A percentile compares a stretch with the other conserved stretches of the same genome.
phyloP scores from a whole-genome alignment of 768 basidiomycete genomes.

The Pleurotus tuoliensis region DNA sequence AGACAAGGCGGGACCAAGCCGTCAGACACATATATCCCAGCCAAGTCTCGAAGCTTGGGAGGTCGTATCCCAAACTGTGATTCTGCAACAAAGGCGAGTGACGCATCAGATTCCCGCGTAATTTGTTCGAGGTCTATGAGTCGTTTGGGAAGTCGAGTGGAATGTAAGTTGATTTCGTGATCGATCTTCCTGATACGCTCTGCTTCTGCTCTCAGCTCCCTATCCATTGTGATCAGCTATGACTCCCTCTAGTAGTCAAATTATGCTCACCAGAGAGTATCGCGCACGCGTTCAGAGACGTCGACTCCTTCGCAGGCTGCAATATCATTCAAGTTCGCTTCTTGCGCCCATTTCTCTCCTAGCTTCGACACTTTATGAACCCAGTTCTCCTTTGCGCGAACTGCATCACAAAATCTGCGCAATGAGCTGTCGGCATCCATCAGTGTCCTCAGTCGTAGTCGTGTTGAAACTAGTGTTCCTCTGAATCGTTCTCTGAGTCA shows the following conservation, averaged over 20 bases:
- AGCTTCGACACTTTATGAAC: slow-evolving; percentile 1
- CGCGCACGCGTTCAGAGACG: not conserved
- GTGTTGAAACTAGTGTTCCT: no score
- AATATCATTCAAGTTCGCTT: not conserved
- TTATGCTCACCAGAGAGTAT: not conserved
- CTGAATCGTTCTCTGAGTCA: no score
- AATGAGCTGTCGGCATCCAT: not conserved
- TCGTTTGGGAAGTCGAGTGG: not conserved
- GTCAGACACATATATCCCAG: slow-evolving; percentile 9
- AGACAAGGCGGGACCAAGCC: slow-evolving; percentile 10
- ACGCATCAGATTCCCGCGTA: not conserved
- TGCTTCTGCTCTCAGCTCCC: slow-evolving; percentile 7
- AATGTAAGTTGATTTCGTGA: not conserved
- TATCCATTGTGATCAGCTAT: not conserved
- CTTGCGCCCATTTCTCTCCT: slow-evolving; percentile 7
- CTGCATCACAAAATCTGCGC: slow-evolving; percentile 5
- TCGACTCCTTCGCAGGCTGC: not conserved
- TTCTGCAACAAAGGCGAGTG: not conserved
- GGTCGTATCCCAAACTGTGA: not conserved
- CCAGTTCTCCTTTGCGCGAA: slow-evolving; percentile 6
- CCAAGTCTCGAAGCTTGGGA: not conserved
- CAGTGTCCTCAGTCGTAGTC: not conserved
- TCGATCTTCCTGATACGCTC: slow-evolving; percentile 3
- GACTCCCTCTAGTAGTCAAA: not conserved
- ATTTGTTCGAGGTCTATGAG: not conserved